Percentiles rank a stretch among this genome's conserved stretches.
phyloP scores from a whole-genome alignment of 2,329 filamentous ascomycete species.

The Diaporthe citriasiana region DNA sequence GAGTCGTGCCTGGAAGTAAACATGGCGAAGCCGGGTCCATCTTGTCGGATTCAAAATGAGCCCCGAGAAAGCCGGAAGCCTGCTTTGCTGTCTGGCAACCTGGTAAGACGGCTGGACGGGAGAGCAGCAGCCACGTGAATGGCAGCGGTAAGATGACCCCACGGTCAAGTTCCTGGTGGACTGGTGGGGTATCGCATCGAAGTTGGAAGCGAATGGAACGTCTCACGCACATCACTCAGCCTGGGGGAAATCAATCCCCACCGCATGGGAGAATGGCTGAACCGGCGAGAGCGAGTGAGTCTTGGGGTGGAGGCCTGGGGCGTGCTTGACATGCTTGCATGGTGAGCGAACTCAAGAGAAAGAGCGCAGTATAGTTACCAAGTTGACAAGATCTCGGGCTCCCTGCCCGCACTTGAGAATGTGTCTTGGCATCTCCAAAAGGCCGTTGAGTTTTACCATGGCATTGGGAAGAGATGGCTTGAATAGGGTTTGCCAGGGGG shows the following conservation, averaged over 20 bases:
- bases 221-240: constrained; percentile 25
- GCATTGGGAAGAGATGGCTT: neutral
- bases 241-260: constrained; percentile 31
- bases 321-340: neutral
- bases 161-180: constrained; percentile 40
- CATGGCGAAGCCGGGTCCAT: neutral
- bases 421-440: constrained; percentile 9
- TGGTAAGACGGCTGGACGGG: constrained; percentile 2
- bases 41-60: neutral
- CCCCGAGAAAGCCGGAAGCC: neutral
- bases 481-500: constrained; percentile 21
- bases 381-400: neutral
- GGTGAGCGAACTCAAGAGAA: neutral
- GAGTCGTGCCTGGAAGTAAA: neutral
- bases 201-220: constrained; percentile 39
- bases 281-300: neutral
- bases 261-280: constrained; percentile 11
- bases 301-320: neutral
- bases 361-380: neutral
- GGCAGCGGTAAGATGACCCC: constrained; percentile 35
- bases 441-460: constrained; percentile 9
- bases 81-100: neutral
- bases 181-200: constrained; percentile 25
- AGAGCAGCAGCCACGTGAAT: constrained; percentile 36
- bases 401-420: neutral